Base-by-base conservation (phyloP, 768 basidiomycete species). In the Naganishia onofrii region DNA sequence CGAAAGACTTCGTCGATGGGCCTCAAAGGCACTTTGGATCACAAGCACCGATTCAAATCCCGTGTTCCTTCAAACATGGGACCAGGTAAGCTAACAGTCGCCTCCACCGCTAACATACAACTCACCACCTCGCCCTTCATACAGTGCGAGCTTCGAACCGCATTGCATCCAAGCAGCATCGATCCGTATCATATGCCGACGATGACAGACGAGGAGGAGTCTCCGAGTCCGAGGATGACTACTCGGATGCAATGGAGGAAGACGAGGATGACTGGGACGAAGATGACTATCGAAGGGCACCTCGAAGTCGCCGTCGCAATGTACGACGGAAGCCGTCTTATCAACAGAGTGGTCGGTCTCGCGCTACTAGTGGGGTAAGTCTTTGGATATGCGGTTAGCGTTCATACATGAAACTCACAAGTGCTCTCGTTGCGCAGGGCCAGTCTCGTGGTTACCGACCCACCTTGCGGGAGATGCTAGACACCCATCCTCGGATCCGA, bases 191-290 rank as follows among this genome's bases (percentile, higher is more conserved):
- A 0, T 81, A 79, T 56, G 77, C 77, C 48, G 74, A 78, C 46
- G 71, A 78, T 32, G 77, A 78, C 58, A 51, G 56, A 10, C 38
- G 42, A 19, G 79, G 71, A 56, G 68, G 67, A 21, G 48, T 66
- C 5, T 70, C 38, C 12, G 73, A 70, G 21, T 53, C 60, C 23
- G 70, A 66, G 3, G 72, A 74, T 23, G 53, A 34, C 3, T 70
- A 55, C 31, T 70, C 70, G 28, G 34, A 67, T 12, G 70, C 36
- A 7, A 70, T 70, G 69, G 51, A 68, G 9, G 76, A 76, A 3
- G 77, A 77, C 15, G 80, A 81, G 54, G 79, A 78, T 21, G 78
- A 79, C 10, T 81, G 72, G 71, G 76, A 72, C 23, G 52, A 72
- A 36, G 75, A 71, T 26, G 55, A 57, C 21, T 32, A 46, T 32